phyloP scores from a whole-genome alignment of 164 flowering plant species.

The Pachysandra terminalis region DNA sequence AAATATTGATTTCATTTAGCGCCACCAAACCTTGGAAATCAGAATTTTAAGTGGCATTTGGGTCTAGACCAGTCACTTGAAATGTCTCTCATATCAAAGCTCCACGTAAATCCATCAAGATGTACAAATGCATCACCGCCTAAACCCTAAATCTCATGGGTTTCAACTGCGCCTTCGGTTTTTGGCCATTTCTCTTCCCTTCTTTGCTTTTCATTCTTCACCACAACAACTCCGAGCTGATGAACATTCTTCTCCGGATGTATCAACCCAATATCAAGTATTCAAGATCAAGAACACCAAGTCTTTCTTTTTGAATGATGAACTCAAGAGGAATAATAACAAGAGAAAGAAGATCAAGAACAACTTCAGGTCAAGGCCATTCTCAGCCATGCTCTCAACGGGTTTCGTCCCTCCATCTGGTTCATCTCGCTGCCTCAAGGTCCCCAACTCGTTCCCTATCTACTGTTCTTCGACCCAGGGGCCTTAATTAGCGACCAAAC shows the following conservation, averaged over 20 bases:
- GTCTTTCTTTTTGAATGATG: constrained; percentile 17
- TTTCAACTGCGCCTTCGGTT: constrained; percentile 9
- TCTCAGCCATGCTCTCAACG: constrained; percentile 68
- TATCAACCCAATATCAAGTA: constrained; percentile 10
- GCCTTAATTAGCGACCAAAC: constrained; percentile 1
- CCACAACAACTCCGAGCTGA: neutral
- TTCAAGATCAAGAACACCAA: constrained; percentile 29
- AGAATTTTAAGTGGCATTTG: too few species aligned
- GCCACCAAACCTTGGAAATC: too few species aligned
- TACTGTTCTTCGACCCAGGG: constrained; percentile 27
- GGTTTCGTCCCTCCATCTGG: constrained; percentile 69
- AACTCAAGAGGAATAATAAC: constrained; percentile 3
- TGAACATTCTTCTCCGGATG: neutral
- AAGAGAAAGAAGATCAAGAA: constrained; percentile 22
- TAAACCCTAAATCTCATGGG: constrained; percentile 25
- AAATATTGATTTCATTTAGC: too few species aligned
- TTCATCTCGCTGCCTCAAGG: constrained; percentile 64
- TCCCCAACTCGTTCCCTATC: constrained; percentile 33
- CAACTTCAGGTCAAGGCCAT: constrained; percentile 21
- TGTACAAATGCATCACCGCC: constrained; percentile 20
- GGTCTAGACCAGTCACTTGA: too few species aligned
- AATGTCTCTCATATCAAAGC: too few species aligned
- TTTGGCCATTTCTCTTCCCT: constrained; percentile 11
- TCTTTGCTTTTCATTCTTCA: constrained; percentile 8
- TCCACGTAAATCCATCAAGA: too few species aligned